These are phyloP conservation scores for Zhuliangozyma blackwelliae DNA, from an alignment of 1,139 yeast species.

Conservation along the genomic window DNA sequence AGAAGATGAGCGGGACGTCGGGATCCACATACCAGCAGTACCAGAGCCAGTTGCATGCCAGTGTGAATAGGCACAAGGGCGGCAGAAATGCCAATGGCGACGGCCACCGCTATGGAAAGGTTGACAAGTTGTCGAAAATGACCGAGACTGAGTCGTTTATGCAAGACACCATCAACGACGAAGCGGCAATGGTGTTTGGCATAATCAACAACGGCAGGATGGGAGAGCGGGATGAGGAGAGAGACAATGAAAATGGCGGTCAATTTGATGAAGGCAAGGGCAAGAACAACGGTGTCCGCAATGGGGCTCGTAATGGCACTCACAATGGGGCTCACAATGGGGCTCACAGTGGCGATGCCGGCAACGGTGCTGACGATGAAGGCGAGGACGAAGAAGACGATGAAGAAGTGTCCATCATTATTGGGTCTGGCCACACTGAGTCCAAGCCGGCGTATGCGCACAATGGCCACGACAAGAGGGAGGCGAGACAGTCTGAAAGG, in stretches of 20 bases:
- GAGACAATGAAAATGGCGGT: no score
- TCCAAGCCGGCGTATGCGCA: constrained; percentile 24
- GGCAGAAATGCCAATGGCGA: constrained; percentile 1
- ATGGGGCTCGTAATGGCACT: no score
- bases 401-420: constrained; percentile 42
- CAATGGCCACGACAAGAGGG: constrained; percentile 11
- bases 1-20: constrained; percentile 14
- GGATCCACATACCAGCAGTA: constrained; percentile 12
- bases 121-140: constrained; percentile 10
- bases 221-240: no score
- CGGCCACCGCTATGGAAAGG: constrained; percentile 1
- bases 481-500: constrained; percentile 7
- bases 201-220: constrained; percentile 25
- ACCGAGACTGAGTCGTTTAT: constrained; percentile 5
- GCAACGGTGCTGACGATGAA: constrained; percentile 21
- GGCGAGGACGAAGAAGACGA: constrained; percentile 36
- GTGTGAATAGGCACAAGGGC: constrained; percentile 4
- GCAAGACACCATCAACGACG: constrained; percentile 30
- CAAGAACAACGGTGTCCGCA: no score
- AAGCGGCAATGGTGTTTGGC: constrained; percentile 47
- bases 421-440: constrained; percentile 30
- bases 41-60: constrained; percentile 9
- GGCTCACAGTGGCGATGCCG: constrained; percentile 7
- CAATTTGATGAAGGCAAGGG: no score
- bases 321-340: no score